Base-by-base conservation (phyloP, 495 filamentous ascomycete species). In the Parathielavia appendiculata region DNA sequence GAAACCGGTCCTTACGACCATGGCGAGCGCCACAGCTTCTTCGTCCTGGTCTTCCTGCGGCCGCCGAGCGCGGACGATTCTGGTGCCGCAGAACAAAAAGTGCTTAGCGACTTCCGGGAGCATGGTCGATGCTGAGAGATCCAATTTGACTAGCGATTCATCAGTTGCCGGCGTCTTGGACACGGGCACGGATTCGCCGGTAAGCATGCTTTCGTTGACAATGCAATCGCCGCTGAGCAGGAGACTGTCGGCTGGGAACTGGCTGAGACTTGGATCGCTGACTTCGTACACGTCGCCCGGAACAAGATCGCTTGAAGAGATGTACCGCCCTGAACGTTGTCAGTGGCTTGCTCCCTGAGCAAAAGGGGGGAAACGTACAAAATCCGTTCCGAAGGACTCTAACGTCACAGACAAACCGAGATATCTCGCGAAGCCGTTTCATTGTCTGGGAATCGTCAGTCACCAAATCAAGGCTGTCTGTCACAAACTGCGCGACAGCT, bases 161-260 rank as follows among this genome's bases (percentile, higher is more conserved):
- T 96, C 84, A n/a, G 84, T 92, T 8, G 89, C 82, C 5, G 95
- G 91, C 5, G 79, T 81, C 70, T 99, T 99, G 11, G 92, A 95
- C 5, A 97, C 92, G 8, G 95, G 95, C 30, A 99, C 90, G 51
- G 95, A 97, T 78, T 99, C 95, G 45, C 91, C 92, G 40, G 95
- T 99, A 34, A 99, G 83, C 95, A 99, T 99, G 76, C 92, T 97
- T 71, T 99, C 95, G 69, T 99, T 99, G 59, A 99, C 91, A 61
- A 99, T 97, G 71, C 91, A 96, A 70, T 99, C 95, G 23, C 95
- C 95, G 54, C 89, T 88, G 6, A 99, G 75, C 9, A 99, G 76
- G 39, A 99, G 77, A 69, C 92, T 95, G 73, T 99, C 95, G 66
- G 90, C 91, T 12, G 95, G 95, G 64, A 96, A 89, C 64, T 95